phyloP scores from a whole-genome alignment of 2,329 filamentous ascomycete genomes.

The Neonectria sp. region DNA sequence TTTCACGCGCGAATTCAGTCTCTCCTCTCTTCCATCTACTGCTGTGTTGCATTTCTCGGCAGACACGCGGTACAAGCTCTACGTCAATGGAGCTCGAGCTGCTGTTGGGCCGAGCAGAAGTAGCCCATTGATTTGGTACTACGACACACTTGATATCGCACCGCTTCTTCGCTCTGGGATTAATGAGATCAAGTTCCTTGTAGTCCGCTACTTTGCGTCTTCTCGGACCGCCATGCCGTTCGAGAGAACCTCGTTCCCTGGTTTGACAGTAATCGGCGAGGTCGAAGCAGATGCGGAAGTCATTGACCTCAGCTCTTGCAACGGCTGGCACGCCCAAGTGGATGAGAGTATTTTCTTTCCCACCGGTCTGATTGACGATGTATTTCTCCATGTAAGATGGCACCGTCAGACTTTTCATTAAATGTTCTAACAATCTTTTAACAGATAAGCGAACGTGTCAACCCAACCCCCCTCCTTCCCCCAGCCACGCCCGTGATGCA shows the following conservation, averaged over 20 bases:
- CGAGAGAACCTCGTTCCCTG: conserved; percentile 30
- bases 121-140: conserved; percentile 44
- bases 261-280: conserved; percentile 22
- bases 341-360: conserved; percentile 28
- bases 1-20: conserved; percentile 29
- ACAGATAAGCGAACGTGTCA: conserved; percentile 31
- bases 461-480: not conserved
- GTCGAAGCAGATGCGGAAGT: not conserved
- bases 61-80: conserved; percentile 47
- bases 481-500: conserved; percentile 20
- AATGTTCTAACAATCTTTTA: not conserved
- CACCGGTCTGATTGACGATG: conserved; percentile 25
- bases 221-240: conserved; percentile 33
- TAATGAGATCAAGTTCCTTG: conserved; percentile 35
- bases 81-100: conserved; percentile 38
- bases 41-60: conserved; percentile 41
- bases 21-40: conserved; percentile 9
- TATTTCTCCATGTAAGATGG: conserved; percentile 29
- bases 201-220: conserved; percentile 32
- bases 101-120: conserved; percentile 44
- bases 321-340: conserved; percentile 26
- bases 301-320: conserved; percentile 9
- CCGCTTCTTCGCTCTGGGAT: conserved; percentile 34
- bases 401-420: not conserved
- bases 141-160: conserved; percentile 43